Evolutionary conservation across 1,284 basidiomycete genomes (phyloP), one percentile per base, ranked within the genome.

Genomic region (Meripilus lineatus): DNA sequence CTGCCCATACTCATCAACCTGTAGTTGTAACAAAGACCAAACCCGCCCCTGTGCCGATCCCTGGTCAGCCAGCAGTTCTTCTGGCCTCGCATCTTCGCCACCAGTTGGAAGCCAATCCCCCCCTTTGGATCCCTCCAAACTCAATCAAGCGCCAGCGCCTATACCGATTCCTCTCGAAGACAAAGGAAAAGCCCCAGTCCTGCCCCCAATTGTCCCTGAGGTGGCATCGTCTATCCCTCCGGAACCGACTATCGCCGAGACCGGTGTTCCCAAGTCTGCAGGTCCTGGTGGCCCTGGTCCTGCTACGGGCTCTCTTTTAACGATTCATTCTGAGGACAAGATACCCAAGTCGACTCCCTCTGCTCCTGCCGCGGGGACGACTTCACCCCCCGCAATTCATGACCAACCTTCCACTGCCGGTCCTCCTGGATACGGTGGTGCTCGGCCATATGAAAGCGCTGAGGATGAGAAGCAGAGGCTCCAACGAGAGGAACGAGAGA

Each of bases 241-340:
- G 20, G 66, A 64, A 15, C 69, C 66, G 13, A 84, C 81, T 1
- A 68, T 86, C 7, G 79, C 83, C 7, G 71, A 75, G 53, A 84
- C 81, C 2, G 83, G 83, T 2, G 64, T 72, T 23, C 65, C 86
- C 40, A 74, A 77, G 38, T 61, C 56, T 73, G 62, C 72, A 67
- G 61, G 78, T 67, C 42, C 61, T 73, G 62, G 55, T 2, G 82
- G 81, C 8, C 81, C 82, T 32, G 83, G 82, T 1, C 83, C 82
- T 5, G 69, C 76, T 2, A 78, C 72, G 50, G 84, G 83, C 5
- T 81, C 79, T 8, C 65, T 83, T 45, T 70, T 63, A 51, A 72
- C 82, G 13, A 37, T 44, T 17, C 37, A 44, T 20, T 13, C 35
- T 4, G 35, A 38, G 7, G 22, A 14, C 21, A 37, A 10, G 34